Evolutionary conservation across 2,329 filamentous ascomycete genomes (phyloP).

Genomic region (Ophiostoma ips): DNA sequence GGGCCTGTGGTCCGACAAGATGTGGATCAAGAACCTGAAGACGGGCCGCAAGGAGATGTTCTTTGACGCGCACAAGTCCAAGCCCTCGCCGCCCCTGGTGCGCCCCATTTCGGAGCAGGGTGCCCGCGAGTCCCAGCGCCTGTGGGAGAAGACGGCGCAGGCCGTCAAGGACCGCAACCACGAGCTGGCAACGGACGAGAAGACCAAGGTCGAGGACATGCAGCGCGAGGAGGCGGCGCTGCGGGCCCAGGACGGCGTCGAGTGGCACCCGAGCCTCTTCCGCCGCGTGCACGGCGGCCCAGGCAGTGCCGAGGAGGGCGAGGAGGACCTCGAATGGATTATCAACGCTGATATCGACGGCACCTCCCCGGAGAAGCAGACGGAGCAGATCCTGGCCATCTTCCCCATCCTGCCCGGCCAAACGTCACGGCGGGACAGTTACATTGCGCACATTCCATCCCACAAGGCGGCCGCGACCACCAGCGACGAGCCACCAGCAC

Average conservation of each 20-base stretch:
- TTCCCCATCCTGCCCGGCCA: slow-evolving; percentile 76
- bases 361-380: slow-evolving; percentile 51
- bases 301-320: slow-evolving; percentile 60
- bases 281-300: slow-evolving; percentile 56
- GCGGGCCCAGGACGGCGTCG: slow-evolving; percentile 61
- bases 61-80: slow-evolving; percentile 72
- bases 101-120: slow-evolving; percentile 76
- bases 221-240: slow-evolving; percentile 80
- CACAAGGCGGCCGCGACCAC: slow-evolving; percentile 9
- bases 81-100: slow-evolving; percentile 57
- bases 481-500: slow-evolving; percentile 4
- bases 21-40: slow-evolving; percentile 78
- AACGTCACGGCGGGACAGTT: slow-evolving; percentile 37
- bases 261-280: slow-evolving; percentile 85
- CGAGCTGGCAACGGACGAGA: slow-evolving; percentile 80
- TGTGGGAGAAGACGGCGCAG: slow-evolving; percentile 71
- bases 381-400: slow-evolving; percentile 73
- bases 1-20: slow-evolving; percentile 87
- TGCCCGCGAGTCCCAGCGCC: slow-evolving; percentile 74
- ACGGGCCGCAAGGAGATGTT: slow-evolving; percentile 80
- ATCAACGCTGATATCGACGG: slow-evolving; percentile 66
- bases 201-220: slow-evolving; percentile 87
- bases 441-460: slow-evolving; percentile 37
- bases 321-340: slow-evolving; percentile 90
- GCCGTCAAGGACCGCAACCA: slow-evolving; percentile 81